phyloP scores from a whole-genome alignment of 306 rosid genomes.

The Prunus mira region DNA sequence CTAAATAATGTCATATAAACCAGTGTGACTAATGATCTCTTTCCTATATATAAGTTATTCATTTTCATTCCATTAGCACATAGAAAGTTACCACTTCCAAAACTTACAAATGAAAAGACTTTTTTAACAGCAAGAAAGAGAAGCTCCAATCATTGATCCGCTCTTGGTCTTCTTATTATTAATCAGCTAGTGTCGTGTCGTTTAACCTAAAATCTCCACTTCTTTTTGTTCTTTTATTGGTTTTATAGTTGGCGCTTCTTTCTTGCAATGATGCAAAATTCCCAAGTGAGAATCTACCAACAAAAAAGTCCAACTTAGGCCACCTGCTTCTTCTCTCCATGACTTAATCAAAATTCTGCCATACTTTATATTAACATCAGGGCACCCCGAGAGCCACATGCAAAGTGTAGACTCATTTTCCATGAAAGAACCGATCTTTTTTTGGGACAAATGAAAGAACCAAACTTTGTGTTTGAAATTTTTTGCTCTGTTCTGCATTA shows the following conservation, averaged over 20 bases:
- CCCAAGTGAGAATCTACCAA: conserved; percentile 24
- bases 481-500: conserved; percentile 4
- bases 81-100: background rate
- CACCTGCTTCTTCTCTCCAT: conserved; percentile 24
- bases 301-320: conserved; percentile 36
- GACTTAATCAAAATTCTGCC: conserved; percentile 9
- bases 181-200: conserved; percentile 6
- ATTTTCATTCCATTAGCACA: background rate
- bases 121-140: background rate
- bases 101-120: background rate
- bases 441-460: background rate
- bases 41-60: background rate
- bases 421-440: background rate
- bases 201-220: background rate
- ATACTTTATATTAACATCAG: background rate
- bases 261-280: background rate
- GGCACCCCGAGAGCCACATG: conserved; percentile 28
- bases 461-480: background rate
- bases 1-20: background rate
- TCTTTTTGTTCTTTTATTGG: conserved; percentile 16
- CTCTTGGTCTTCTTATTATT: background rate
- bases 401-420: conserved; percentile 21
- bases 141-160: conserved; percentile 19
- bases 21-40: background rate
- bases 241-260: conserved; percentile 20